Conservation (phyloP, 441 rosid genomes). For the Biscutella laevigata region DNA sequence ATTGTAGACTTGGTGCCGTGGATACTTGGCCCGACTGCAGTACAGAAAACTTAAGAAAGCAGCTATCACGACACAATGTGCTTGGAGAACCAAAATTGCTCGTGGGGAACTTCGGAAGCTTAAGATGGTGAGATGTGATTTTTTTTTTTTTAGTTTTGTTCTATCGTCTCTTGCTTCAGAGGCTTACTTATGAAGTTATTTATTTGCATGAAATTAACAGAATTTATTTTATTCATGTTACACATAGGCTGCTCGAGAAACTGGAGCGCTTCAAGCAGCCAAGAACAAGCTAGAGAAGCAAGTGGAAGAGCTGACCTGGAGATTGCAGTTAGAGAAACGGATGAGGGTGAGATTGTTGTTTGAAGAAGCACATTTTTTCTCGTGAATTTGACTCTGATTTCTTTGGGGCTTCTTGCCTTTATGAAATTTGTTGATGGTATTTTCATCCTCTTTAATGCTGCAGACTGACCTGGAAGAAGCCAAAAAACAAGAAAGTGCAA, state of each 20-base stretch:
- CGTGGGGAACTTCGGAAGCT: conserved; percentile 81
- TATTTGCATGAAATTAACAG: not conserved
- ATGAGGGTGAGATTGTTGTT: conserved; percentile 55
- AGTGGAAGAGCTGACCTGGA: conserved; percentile 92
- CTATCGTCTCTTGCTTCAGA: not conserved
- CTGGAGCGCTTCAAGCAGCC: conserved; percentile 99
- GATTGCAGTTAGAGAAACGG: conserved; percentile 82
- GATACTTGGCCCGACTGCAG: conserved; percentile 53
- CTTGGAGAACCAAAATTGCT: conserved; percentile 91
- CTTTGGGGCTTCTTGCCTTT: not conserved
- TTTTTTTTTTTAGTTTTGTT: conserved; percentile 17
- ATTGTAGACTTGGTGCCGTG: conserved; percentile 71
- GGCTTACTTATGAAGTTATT: not conserved
- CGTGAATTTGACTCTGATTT: not conserved
- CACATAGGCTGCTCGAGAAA: conserved; percentile 90
- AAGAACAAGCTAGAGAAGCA: conserved; percentile 92
- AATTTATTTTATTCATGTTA: not conserved
- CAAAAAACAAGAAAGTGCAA: conserved; percentile 78
- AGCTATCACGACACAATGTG: conserved; percentile 75
- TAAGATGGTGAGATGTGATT: conserved; percentile 58
- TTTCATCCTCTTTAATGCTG: conserved; percentile 14
- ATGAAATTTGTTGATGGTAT: not conserved
- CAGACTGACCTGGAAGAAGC: conserved; percentile 92
- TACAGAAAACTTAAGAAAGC: conserved; percentile 66
- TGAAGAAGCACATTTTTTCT: conserved; percentile 10